Base-by-base conservation (phyloP, 106 monocot genomes). In the Phalaenopsis equestris region DNA sequence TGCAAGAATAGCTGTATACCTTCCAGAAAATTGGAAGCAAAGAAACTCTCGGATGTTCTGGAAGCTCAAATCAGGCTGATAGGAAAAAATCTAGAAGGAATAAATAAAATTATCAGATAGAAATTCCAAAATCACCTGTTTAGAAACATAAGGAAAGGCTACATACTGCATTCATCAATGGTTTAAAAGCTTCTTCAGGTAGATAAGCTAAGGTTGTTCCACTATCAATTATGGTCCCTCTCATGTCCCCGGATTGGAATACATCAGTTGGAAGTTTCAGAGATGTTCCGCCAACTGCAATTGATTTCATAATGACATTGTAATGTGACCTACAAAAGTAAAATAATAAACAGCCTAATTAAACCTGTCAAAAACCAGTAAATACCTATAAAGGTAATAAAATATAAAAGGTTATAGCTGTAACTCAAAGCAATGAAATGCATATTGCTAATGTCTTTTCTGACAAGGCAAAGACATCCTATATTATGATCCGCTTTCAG, bases 121-220 rank as follows among this genome's bases (percentile, higher is more conserved):
- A 70, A 15, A 3, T 8, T 8, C 12, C 36, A 39, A 64, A 17
- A 39, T 67, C 21, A 42, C 41, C 3, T 36, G 16, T 23, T 24
- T 24, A 36, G 78, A 46, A 78, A n/a, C 6, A 21, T 19, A 78
- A 55, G 75, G 7, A 67, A 80, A 79, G 36, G 39, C 74, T 42
- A 14, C 75, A 70, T 89, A 99, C 98, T 81, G 82, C 80, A 84
- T 73, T 77, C 86, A 92, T 83, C 64, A 99, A 55, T 86, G 80
- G 82, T 75, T 80, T 91, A 83, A 88, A 89, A 61, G 86, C 90
- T 48, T 42, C 75, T 21, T 94, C 92, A 30, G 98, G 98, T 72
- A 99, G 87, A 87, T 94, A 99, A 78, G 98, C 81, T 80, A 99
- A 83, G 42, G 98, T 99, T 78, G 98, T 99, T 56, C 98, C 98